Base-by-base conservation (phyloP, 148 eudicot genomes). In the Dianthus caryophyllus region DNA sequence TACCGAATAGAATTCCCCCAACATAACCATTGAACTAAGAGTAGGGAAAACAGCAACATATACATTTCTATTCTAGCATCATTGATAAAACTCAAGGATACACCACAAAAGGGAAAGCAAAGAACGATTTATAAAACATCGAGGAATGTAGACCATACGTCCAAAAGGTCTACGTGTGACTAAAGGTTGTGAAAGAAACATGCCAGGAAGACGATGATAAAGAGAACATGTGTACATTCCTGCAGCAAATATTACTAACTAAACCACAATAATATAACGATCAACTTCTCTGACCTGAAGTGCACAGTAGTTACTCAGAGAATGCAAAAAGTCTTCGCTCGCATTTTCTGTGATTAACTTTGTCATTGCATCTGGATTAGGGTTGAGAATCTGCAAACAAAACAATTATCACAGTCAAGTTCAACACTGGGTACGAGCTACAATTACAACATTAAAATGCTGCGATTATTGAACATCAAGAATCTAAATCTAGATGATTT, bases 281-380 rank as follows among this genome's bases (percentile, higher is more conserved):
- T 61, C 67, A 47, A 65, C 59, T 66, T 55, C 33, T n/a, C 84
- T 60, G 61, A 94, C 98, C 97, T 94, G 98, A 66, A 90, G 96
- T 18, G 98, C 98, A 78, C 98, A 94, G 66, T 94, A 94, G 80
- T 94, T 94, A 76, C 98, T 94, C 54, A 94, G 76, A 17, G 95
- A 86, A 72, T 94, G 71, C 30, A 94, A 81, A 76, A 94, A 94
- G 70, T 94, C 98, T 69, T 94, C 98, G 43, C 98, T 94, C 11
- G 98, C 98, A 80, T 90, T 88, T 82, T 94, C 98, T 6, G 97
- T 90, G 55, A 94, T 89, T 84, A 94, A 77, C 84, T 86, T 94
- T 66, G 92, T 84, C 98, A 94, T 94, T 76, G 98, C 97, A 82
- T 94, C 98, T 65, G 98, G 98, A 79, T 94, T 94, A 54, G 97